phyloP scores from a whole-genome alignment of 2,329 filamentous ascomycete species.

The Leptographium radiaticola region DNA sequence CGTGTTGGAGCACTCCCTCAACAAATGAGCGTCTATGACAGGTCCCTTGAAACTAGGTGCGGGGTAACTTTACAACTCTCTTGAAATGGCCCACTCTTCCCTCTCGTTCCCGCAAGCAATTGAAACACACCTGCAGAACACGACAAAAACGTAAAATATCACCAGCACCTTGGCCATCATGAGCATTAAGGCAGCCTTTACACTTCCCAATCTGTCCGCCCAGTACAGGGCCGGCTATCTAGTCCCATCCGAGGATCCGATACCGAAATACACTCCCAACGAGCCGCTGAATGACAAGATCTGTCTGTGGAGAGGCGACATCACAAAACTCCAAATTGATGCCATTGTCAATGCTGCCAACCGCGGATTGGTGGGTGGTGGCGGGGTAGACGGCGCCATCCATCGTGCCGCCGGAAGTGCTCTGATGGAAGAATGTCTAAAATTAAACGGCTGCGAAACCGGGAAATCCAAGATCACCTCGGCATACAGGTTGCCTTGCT shows the following conservation, averaged over 20 bases:
- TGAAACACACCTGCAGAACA: too few relatives aligned
- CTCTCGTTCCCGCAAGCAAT: too few relatives aligned
- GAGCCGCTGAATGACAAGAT: conserved; percentile 55
- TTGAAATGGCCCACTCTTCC: too few relatives aligned
- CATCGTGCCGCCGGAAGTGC: conserved; percentile 64
- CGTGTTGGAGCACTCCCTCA: too few relatives aligned
- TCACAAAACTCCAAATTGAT: conserved; percentile 65
- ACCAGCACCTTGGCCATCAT: neutral
- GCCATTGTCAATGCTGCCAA: conserved; percentile 95
- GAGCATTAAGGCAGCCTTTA: neutral
- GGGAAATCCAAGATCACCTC: conserved; percentile 73
- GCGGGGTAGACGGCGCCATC: conserved; percentile 84
- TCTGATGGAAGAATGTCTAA: conserved; percentile 59
- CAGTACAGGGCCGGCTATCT: conserved; percentile 1
- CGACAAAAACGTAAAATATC: too few relatives aligned
- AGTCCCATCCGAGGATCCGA: too few relatives aligned
- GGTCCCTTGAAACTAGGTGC: too few relatives aligned
- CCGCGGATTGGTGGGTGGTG: conserved; percentile 61
- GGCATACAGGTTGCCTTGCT: conserved; percentile 63
- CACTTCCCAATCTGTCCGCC: neutral
- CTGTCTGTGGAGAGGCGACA: conserved; percentile 60
- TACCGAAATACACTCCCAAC: neutral
- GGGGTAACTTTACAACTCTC: too few relatives aligned
- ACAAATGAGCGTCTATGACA: too few relatives aligned
- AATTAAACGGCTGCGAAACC: conserved; percentile 57